Evolutionary conservation across 257 asterid genomes (phyloP).

Genomic region (Ilex aquifolium): DNA sequence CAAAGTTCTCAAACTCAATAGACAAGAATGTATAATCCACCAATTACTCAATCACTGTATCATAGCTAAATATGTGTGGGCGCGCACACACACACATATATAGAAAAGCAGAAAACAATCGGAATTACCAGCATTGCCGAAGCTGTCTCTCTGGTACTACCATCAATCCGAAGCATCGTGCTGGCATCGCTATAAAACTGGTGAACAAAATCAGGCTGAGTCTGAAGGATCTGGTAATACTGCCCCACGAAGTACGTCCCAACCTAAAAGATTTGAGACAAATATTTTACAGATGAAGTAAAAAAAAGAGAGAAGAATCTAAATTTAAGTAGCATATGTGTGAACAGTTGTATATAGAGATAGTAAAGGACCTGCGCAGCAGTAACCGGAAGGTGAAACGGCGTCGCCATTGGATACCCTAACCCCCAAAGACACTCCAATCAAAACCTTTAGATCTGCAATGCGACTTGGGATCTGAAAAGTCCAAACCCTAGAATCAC

Average conservation of each 20-base stretch:
- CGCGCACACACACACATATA: no score
- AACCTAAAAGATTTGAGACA: slow-evolving; percentile 41
- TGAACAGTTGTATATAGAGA: background rate
- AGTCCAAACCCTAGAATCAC: background rate
- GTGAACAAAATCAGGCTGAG: slow-evolving; percentile 73
- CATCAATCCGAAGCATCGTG: slow-evolving; percentile 90
- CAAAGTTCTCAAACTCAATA: no score
- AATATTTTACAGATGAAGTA: background rate
- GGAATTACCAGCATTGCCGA: slow-evolving; percentile 69
- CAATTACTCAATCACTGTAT: no score
- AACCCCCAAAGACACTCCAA: slow-evolving; percentile 8
- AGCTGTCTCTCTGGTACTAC: slow-evolving; percentile 69
- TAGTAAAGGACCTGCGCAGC: slow-evolving; percentile 67
- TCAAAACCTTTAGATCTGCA: slow-evolving; percentile 65
- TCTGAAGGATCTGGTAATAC: slow-evolving; percentile 89
- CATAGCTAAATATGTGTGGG: no score
- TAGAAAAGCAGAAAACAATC: no score
- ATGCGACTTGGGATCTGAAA: slow-evolving; percentile 43
- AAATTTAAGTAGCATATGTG: background rate
- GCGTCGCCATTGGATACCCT: slow-evolving; percentile 50
- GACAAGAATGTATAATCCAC: no score
- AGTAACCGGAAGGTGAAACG: slow-evolving; percentile 70
- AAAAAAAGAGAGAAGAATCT: background rate
- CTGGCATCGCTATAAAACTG: slow-evolving; percentile 89
- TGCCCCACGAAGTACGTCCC: slow-evolving; percentile 97